A percentile compares a stretch with the other conserved stretches of the same genome.
phyloP scores from a whole-genome alignment of 2,329 filamentous ascomycete species.

The Orbilia blumenaviensis region DNA sequence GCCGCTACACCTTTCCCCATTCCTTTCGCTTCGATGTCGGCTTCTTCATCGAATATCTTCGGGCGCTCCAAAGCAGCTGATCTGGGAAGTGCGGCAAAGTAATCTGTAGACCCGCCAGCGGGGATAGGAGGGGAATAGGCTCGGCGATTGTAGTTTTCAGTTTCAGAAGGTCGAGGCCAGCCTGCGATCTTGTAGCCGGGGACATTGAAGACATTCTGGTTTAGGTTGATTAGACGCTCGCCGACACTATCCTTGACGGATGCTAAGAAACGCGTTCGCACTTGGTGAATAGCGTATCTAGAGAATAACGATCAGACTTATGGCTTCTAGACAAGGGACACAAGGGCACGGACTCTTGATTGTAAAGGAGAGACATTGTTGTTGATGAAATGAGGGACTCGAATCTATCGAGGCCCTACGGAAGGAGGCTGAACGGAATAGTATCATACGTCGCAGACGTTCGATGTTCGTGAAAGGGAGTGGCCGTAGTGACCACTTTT shows the following conservation, averaged over 20 bases:
- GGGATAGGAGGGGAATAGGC: slow-evolving; percentile 88
- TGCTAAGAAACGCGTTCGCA: slow-evolving; percentile 80
- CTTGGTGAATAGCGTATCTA: slow-evolving; percentile 82
- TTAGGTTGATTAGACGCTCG: slow-evolving; percentile 82
- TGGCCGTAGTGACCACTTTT: background rate
- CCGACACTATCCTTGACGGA: slow-evolving; percentile 84
- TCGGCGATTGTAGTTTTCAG: slow-evolving; percentile 68
- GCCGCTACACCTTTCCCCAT: slow-evolving; percentile 70
- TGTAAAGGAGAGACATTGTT: slow-evolving; percentile 46
- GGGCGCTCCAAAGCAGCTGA: slow-evolving; percentile 67
- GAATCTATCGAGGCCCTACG: slow-evolving; percentile 22
- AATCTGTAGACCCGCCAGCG: slow-evolving; percentile 81
- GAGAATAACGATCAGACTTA: background rate
- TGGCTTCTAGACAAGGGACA: background rate
- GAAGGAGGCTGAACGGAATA: background rate
- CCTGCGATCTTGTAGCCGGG: slow-evolving; percentile 83
- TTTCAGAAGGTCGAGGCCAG: slow-evolving; percentile 78
- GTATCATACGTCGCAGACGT: slow-evolving; percentile 29
- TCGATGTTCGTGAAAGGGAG: background rate
- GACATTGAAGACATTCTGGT: slow-evolving; percentile 80
- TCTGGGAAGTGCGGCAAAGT: slow-evolving; percentile 73
- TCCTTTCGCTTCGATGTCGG: slow-evolving; percentile 69
- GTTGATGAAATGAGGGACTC: background rate
- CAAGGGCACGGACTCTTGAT: slow-evolving; percentile 35
- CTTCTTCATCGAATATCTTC: slow-evolving; percentile 74